Evolutionary conservation across 208 protist species (phyloP).

Genomic region (Wallacemonas sp.): DNA sequence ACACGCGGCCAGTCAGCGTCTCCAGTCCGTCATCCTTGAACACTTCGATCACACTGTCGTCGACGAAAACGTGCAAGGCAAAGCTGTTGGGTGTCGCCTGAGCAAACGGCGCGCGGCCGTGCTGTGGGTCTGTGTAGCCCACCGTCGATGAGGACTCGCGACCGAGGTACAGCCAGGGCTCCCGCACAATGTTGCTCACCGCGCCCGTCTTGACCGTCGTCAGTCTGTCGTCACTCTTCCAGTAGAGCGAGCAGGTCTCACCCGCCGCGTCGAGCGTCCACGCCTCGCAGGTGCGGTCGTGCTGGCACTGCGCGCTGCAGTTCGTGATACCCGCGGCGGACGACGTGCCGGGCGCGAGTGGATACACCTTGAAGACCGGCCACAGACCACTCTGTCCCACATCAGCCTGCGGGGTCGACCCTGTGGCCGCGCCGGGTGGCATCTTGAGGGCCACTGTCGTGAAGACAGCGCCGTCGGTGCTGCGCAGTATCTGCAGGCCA

Average conservation of each 20-base stretch:
- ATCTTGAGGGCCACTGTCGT: slow-evolving; percentile 34
- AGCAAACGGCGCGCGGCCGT: slow-evolving; percentile 31
- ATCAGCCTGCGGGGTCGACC: not conserved
- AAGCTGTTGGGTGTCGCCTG: slow-evolving; percentile 20
- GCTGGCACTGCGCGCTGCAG: slow-evolving; percentile 30
- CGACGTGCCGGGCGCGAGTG: not conserved
- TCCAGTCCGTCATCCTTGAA: slow-evolving; percentile 47
- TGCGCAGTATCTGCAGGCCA: slow-evolving; percentile 28
- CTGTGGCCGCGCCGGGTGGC: slow-evolving; percentile 17
- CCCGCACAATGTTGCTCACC: slow-evolving; percentile 29
- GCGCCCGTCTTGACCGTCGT: slow-evolving; percentile 5
- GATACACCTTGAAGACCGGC: slow-evolving; percentile 25
- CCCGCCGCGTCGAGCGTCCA: slow-evolving; percentile 23
- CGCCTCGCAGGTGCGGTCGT: slow-evolving; percentile 31
- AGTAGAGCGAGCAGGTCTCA: slow-evolving; percentile 33
- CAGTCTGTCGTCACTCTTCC: slow-evolving; percentile 15
- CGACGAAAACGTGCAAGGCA: slow-evolving; percentile 30
- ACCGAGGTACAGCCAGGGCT: slow-evolving; percentile 27
- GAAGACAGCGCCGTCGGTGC: slow-evolving; percentile 14
- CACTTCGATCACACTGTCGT: slow-evolving; percentile 40
- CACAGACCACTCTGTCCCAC: slow-evolving; percentile 17
- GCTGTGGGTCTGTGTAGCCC: slow-evolving; percentile 17
- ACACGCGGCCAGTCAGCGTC: slow-evolving; percentile 30
- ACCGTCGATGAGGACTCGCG: slow-evolving; percentile 31
- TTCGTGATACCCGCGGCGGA: slow-evolving; percentile 6